Percentiles rank a stretch among this genome's conserved stretches.
Evolutionary conservation across 2,329 filamentous ascomycete species (phyloP).

Genomic region (Cytospora piceae): DNA sequence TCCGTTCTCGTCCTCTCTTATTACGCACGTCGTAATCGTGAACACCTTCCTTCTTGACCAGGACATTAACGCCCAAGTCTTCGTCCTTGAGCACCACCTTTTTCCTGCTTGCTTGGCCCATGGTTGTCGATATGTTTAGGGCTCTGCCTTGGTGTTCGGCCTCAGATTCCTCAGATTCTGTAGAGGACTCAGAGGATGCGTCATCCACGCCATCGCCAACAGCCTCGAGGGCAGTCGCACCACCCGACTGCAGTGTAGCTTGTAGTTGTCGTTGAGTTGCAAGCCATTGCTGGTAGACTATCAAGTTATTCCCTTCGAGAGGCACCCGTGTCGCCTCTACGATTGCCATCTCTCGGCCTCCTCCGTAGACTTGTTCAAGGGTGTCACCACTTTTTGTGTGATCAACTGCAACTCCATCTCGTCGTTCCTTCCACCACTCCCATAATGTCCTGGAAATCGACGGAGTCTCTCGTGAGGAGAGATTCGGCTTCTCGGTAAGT

Average conservation of each 20-base stretch:
- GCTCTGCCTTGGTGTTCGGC: constrained; percentile 89
- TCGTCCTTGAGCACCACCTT: constrained; percentile 87
- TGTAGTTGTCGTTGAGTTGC: constrained; percentile 87
- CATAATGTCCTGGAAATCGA: constrained; percentile 77
- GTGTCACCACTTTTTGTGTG: constrained; percentile 57
- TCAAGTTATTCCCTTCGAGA: constrained; percentile 75
- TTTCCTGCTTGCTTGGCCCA: constrained; percentile 82
- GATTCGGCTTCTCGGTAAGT: constrained; percentile 73
- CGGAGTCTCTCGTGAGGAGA: constrained; percentile 48
- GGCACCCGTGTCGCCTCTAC: constrained; percentile 64
- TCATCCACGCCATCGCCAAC: constrained; percentile 79
- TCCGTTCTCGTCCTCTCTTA: constrained; percentile 88
- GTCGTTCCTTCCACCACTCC: constrained; percentile 75
- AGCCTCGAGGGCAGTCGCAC: constrained; percentile 68
- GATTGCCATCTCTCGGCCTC: constrained; percentile 64
- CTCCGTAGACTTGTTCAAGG: constrained; percentile 69
- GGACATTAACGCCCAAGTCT: constrained; percentile 87
- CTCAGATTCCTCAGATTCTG: constrained; percentile 86
- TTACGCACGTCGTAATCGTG: constrained; percentile 91
- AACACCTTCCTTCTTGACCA: constrained; percentile 86
- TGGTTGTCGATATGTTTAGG: constrained; percentile 82
- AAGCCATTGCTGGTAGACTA: constrained; percentile 88
- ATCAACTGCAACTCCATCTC: constrained; percentile 65
- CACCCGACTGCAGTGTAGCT: constrained; percentile 74
- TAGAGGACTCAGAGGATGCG: constrained; percentile 82